Evolutionary conservation across 257 asterid species (phyloP), one percentile per base, ranked within the genome.

Genomic region (Rauvolfia tetraphylla): DNA sequence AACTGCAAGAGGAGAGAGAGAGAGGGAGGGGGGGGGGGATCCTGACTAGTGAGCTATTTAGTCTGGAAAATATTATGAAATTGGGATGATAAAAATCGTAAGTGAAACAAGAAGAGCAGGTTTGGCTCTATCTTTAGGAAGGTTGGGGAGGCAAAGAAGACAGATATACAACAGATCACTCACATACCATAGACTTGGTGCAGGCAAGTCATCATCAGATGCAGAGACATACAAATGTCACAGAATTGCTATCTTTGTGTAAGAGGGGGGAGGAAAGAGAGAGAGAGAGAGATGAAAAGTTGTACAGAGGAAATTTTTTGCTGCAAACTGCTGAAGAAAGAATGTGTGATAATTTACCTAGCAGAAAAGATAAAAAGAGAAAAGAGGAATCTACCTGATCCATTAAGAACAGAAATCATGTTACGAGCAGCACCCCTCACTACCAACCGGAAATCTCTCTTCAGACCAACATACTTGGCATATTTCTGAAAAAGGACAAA

Each of bases 351-450:
- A 20, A 33, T 72, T 25, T 12, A 22, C 11, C 61, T 72, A 25
- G 23, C 22, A 51, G 23, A 17, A 51, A 18, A 36, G 39, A 12
- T 3, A 11, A 31, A 13, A 31, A 8, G 6, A 31, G 5, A 46
- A 48, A 65, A 54, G 17, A 25, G 31, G 8, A 73, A 53, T n/a
- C 74, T 83, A 95, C 99, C 97, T 81, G 99, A 95, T 56, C 99
- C 99, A 22, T 89, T 90, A 83, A 95, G 97, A 83, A 95, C 91
- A 33, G 90, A 68, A 78, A 91, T 83, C 99, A 95, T 95, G 87
- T 93, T 93, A 74, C 98, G 89, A 27, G 99, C 99, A 77, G 97
- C 97, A 81, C 99, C 99, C 83, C 99, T 84, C 66, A 95, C 99
- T 61, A 93, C 98, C 53, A 95, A 89, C 75, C 99, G 99, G 71